Base-by-base conservation (phyloP, 495 filamentous ascomycete species). In the Opeltia flavorubescens region DNA sequence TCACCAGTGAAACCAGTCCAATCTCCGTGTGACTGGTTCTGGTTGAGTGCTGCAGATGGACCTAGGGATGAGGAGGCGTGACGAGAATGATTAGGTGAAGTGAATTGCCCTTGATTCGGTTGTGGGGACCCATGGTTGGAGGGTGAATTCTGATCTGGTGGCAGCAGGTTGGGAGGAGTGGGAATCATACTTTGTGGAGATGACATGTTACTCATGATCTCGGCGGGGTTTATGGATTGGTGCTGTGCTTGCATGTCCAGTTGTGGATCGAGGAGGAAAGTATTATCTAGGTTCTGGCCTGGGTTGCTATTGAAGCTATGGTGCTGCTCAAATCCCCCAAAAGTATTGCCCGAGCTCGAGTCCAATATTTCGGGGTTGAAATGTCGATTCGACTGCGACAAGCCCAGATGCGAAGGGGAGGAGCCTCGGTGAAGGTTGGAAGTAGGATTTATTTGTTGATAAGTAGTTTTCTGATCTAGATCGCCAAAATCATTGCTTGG, bases 61-160 rank as follows among this genome's bases (percentile, higher is more conserved):
- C 84, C 86, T 34, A 95, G 65, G 6, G 87, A 93, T 17, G 80
- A 71, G 58, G 87, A 94, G 17, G 80, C 72, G 59, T 88, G 77
- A 36, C 86, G 76, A 15, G 88, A 91, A 64, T 91, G 79, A 47
- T 64, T 62, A 25, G 73, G 69, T 25, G 76, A 74, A 46, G 68
- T 71, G 58, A 71, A 78, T n/a, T 43, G 47, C 27, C 24, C 28
- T 42, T 55, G 53, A 21, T 52, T 29, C 56, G 54, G 42, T 64
- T 70, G 55, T 51, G 74, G 54, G 48, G 79, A 56, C 59, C 71
- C 47, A 52, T 75, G 50, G 7, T 33, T 29, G 5, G 42, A 33
- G 12, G n/a, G n/a, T n/a, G 42, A 59, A 76, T 73, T 50, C 68
- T 66, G 45, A 70, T 67, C 51, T 80, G 76, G 56, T 65, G 74